Evolutionary conservation across 768 basidiomycete genomes (phyloP).

Genomic region (Pisolithus orientalis): DNA sequence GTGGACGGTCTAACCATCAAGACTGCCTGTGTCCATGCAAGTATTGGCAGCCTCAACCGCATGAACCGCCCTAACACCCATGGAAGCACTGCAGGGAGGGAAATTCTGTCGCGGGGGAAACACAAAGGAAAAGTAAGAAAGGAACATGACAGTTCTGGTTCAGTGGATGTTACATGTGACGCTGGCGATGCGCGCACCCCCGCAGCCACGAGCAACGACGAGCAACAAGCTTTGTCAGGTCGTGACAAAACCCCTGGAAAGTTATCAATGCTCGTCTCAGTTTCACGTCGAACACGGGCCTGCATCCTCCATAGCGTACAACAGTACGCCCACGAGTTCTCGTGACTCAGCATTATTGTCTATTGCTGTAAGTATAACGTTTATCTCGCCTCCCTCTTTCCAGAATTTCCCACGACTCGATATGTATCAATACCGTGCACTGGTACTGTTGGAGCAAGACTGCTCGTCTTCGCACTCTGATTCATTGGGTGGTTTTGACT

Average conservation of each 20-base stretch:
- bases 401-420: too few species aligned
- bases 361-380: constrained; percentile 69
- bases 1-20: constrained; percentile 83
- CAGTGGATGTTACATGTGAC: constrained; percentile 31
- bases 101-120: constrained; percentile 32
- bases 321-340: constrained; percentile 76
- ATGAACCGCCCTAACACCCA: constrained; percentile 74
- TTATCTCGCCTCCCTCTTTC: constrained; percentile 46
- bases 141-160: constrained; percentile 32
- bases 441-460: too few species aligned
- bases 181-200: constrained; percentile 35
- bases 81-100: constrained; percentile 45
- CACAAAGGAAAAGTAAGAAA: constrained; percentile 43
- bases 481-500: too few species aligned
- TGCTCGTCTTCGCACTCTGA: too few species aligned
- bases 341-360: constrained; percentile 84
- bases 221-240: constrained; percentile 38
- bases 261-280: constrained; percentile 54
- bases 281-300: constrained; percentile 86
- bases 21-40: constrained; percentile 68
- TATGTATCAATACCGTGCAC: too few species aligned
- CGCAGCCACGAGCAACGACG: constrained; percentile 51
- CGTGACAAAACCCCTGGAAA: constrained; percentile 69
- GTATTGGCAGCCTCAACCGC: constrained; percentile 22
- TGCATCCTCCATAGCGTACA: constrained; percentile 81